phyloP scores from a whole-genome alignment of 1,284 basidiomycete genomes.

The Tilletiopsis washingtonensis region DNA sequence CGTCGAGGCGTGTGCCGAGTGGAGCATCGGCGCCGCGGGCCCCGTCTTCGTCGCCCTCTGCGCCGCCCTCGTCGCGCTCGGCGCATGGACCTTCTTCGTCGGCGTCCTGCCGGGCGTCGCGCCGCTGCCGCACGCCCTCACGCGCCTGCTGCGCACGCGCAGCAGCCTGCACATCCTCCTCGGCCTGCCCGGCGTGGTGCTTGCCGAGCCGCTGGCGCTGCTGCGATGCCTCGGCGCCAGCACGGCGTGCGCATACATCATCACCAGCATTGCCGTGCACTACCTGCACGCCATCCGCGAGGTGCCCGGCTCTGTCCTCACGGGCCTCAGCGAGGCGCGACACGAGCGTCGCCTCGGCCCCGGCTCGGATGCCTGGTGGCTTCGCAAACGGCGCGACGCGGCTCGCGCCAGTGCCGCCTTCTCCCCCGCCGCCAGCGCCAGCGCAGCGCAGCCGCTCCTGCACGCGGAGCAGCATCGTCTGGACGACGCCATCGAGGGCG shows the following conservation, averaged over 20 bases:
- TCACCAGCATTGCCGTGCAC: slow-evolving; percentile 66
- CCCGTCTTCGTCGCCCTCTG: slow-evolving; percentile 72
- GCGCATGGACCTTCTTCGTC: slow-evolving; percentile 64
- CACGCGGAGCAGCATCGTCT: not conserved
- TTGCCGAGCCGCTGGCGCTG: slow-evolving; percentile 15
- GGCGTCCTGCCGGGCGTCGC: slow-evolving; percentile 25
- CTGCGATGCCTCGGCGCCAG: slow-evolving; percentile 36
- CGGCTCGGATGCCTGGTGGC: slow-evolving; percentile 40
- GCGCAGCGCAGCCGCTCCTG: no score
- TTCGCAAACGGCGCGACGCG: slow-evolving; percentile 17
- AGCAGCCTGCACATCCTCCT: slow-evolving; percentile 33
- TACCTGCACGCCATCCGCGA: slow-evolving; percentile 77
- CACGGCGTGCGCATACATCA: slow-evolving; percentile 65
- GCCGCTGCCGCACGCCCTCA: slow-evolving; percentile 22
- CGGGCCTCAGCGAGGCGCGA: slow-evolving; percentile 21
- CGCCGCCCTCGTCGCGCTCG: slow-evolving; percentile 61
- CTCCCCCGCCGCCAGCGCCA: no score
- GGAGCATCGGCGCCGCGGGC: slow-evolving; percentile 77
- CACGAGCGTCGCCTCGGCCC: slow-evolving; percentile 31
- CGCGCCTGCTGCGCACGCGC: slow-evolving; percentile 20
- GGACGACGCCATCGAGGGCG: slow-evolving; percentile 11
- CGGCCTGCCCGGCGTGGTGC: slow-evolving; percentile 19
- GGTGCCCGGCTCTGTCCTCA: slow-evolving; percentile 39
- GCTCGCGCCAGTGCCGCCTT: slow-evolving; percentile 8
- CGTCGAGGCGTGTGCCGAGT: slow-evolving; percentile 68